Base-by-base conservation (phyloP, 208 protist genomes). In the Strigomonas galati region DNA sequence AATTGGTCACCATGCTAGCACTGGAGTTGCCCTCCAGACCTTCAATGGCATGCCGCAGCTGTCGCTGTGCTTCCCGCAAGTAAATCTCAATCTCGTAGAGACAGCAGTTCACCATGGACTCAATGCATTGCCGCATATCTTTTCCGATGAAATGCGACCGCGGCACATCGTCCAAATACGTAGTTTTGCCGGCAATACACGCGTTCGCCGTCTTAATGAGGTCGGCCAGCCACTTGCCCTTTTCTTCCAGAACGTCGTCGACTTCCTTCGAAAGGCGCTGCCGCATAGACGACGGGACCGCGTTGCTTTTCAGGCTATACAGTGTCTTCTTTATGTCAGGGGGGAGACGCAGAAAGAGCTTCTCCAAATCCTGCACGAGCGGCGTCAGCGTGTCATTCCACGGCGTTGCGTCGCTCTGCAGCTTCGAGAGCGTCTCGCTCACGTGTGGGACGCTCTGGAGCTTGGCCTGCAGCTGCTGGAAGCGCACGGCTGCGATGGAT, bases 401-500 rank as follows among this genome's bases (percentile, higher is more conserved):
- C 32, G 63, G 32, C 0, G 79, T 72, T 17, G 72, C 78, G 32
- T 89, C 81, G 60, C 78, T 88, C 53, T 88, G 78, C 31, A 96
- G 74, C 28, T 65, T 71, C 26, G 78, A 28, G 17, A 96, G 74
- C 24, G 79, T 81, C 14, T 58, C 58, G 31, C 75, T 43, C n/a
- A 81, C 37, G 24, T 12, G 54, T 28, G 53, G 65, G 30, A 64
- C 59, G 63, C 27, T 70, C 48, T 19, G 67, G 31, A 90, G 69
- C 19, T 49, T 81, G 1, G 62, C 62, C 49, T 61, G 65, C 48
- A 79, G 54, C 65, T 91, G 78, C 49, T 85, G 69, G 56, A 89
- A 91, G 2, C 91, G 83, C n/a, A 78, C 74, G 1, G 85, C 84
- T 1, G 87, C 91, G 70, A 96, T 85, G 49, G 84, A 73, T 62